phyloP scores from a whole-genome alignment of 805 yeast genomes.

The Candida boidinii region DNA sequence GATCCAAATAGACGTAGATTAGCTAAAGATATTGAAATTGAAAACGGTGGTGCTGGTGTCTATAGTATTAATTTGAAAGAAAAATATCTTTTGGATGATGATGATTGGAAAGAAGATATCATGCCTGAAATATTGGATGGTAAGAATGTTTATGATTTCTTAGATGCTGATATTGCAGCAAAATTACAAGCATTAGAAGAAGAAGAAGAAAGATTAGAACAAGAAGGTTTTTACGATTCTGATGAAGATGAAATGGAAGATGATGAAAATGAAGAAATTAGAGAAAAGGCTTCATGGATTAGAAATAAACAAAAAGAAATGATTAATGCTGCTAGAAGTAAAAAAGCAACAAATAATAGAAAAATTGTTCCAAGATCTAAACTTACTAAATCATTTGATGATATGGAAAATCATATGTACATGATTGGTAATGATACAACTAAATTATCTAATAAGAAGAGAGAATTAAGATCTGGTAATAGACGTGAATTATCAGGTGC shows the following conservation, averaged over 20 bases:
- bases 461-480: conserved; percentile 12
- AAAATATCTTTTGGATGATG: conserved; percentile 85
- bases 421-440: conserved; percentile 82
- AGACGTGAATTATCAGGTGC: conserved; percentile 52
- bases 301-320: conserved; percentile 91
- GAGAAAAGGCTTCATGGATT: conserved; percentile 89
- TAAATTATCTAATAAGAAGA: conserved; percentile 40
- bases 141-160: conserved; percentile 92
- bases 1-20: conserved; percentile 79
- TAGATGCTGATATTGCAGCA: conserved; percentile 91
- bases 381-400: conserved; percentile 60
- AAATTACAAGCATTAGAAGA: conserved; percentile 93
- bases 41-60: conserved; percentile 99
- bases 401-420: conserved; percentile 86
- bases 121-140: conserved; percentile 98
- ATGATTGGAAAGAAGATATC: conserved; percentile 94
- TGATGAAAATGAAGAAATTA: conserved; percentile 54
- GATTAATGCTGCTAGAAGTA: conserved; percentile 80
- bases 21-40: conserved; percentile 85
- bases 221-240: conserved; percentile 92
- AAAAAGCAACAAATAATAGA: conserved; percentile 80
- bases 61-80: conserved; percentile 90
- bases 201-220: conserved; percentile 90
- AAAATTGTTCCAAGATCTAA: conserved; percentile 90
- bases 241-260: conserved; percentile 60